phyloP scores from a whole-genome alignment of 306 rosid species.

The Dryas drummondii region DNA sequence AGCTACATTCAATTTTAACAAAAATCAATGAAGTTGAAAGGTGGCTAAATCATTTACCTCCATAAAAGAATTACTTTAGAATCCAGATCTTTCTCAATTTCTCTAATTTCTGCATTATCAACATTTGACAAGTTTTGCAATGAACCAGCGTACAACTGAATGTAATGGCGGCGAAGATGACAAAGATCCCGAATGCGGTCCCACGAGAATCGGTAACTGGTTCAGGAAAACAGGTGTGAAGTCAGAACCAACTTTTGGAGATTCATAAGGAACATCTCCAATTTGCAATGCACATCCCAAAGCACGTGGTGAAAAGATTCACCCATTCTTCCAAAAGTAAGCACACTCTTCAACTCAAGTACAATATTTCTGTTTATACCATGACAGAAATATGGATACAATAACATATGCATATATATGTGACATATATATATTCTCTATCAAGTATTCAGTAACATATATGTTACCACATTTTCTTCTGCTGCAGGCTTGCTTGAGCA shows the following conservation, averaged over 20 bases:
- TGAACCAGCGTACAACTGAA: slow-evolving; percentile 76
- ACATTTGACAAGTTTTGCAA: slow-evolving; percentile 56
- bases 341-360: not conserved
- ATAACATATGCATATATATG: too few relatives aligned
- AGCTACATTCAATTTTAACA: not conserved
- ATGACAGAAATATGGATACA: not conserved
- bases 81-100: slow-evolving; percentile 92
- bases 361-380: not conserved
- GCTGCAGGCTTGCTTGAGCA: slow-evolving; percentile 77
- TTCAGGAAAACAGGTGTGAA: slow-evolving; percentile 28
- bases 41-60: slow-evolving; percentile 57
- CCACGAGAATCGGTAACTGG: slow-evolving; percentile 95
- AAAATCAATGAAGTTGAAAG: not conserved
- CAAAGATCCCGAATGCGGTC: slow-evolving; percentile 81
- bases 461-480: slow-evolving; percentile 81
- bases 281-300: slow-evolving; percentile 5
- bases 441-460: slow-evolving; percentile 5
- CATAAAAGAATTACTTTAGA: slow-evolving; percentile 92
- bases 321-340: not conserved
- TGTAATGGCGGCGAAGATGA: slow-evolving; percentile 84
- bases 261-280: not conserved
- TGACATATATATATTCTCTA: not conserved
- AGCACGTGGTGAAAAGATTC: slow-evolving; percentile 10
- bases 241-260: slow-evolving; percentile 31
- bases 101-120: slow-evolving; percentile 59